Percentiles rank a stretch among this genome's conserved stretches.
Conservation (phyloP, 495 filamentous ascomycete genomes). For the Penicillium cinerascens region DNA sequence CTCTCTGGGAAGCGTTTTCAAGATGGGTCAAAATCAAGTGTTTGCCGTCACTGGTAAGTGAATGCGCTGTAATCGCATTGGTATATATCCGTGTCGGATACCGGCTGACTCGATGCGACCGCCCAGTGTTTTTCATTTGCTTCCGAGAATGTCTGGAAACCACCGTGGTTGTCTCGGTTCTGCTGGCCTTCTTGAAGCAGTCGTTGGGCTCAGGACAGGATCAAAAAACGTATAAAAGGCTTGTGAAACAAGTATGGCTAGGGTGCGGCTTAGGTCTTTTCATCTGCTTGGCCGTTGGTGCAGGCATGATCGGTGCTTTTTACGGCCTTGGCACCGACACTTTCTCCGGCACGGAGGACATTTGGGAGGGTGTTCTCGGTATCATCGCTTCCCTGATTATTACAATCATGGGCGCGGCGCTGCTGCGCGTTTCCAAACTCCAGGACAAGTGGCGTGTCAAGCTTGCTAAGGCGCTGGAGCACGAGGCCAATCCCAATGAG, state of each 20-base stretch:
- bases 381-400: conserved; percentile 74
- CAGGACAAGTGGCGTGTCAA: conserved; percentile 83
- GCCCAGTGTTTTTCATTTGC: conserved; percentile 75
- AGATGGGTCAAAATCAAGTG: conserved; percentile 18
- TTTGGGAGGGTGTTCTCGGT: conserved; percentile 76
- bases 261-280: conserved; percentile 61
- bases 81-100: background rate
- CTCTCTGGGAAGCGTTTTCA: background rate
- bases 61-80: background rate
- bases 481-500: conserved; percentile 36
- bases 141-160: conserved; percentile 84
- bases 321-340: conserved; percentile 64
- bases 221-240: conserved; percentile 56
- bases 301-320: conserved; percentile 74
- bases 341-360: conserved; percentile 63
- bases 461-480: conserved; percentile 63
- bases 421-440: conserved; percentile 78
- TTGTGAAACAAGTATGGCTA: conserved; percentile 65
- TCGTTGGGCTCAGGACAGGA: conserved; percentile 61
- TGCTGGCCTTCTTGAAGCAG: conserved; percentile 79
- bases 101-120: background rate
- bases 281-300: conserved; percentile 66
- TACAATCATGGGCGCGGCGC: conserved; percentile 70
- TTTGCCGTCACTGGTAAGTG: conserved; percentile 24
- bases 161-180: conserved; percentile 75